These are phyloP conservation scores for Cyberlindnera americana DNA, from an alignment of 805 yeast genomes.

Conservation along the genomic window DNA sequence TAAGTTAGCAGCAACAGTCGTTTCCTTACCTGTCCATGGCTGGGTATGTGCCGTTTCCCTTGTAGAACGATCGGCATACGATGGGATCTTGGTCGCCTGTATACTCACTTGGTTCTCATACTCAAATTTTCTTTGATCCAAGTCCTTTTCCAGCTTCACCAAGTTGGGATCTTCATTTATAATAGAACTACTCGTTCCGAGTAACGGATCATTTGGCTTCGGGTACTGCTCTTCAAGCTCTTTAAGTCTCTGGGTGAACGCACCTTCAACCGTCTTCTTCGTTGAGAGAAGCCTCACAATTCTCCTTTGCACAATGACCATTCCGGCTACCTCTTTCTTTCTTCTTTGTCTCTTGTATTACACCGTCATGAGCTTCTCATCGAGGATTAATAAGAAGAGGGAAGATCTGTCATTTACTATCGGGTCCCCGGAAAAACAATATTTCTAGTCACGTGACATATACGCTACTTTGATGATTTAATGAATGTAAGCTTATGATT, in stretches of 20 bases:
- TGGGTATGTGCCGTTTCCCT: slow-evolving; percentile 45
- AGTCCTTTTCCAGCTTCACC: slow-evolving; percentile 25
- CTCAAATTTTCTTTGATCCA: slow-evolving; percentile 36
- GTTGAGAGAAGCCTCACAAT: background rate
- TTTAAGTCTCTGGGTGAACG: slow-evolving; percentile 26
- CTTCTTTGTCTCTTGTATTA: too few species aligned
- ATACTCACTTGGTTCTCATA: slow-evolving; percentile 38
- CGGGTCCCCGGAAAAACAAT: too few species aligned
- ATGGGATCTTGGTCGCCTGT: slow-evolving; percentile 40
- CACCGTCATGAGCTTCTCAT: too few species aligned
- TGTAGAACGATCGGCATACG: slow-evolving; percentile 40
- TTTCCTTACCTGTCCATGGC: slow-evolving; percentile 63
- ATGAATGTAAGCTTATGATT: too few species aligned
- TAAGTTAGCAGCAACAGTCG: slow-evolving; percentile 40
- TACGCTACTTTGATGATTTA: too few species aligned
- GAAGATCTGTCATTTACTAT: too few species aligned
- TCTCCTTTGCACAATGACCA: too few species aligned
- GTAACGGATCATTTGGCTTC: slow-evolving; percentile 25
- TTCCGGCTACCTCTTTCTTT: too few species aligned
- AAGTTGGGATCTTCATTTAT: slow-evolving; percentile 26
- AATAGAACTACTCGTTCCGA: slow-evolving; percentile 15
- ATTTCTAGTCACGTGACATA: too few species aligned
- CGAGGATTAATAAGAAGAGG: too few species aligned
- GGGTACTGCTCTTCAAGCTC: slow-evolving; percentile 26
- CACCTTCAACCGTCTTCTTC: slow-evolving; percentile 14